phyloP scores from a whole-genome alignment of 768 basidiomycete genomes.

The Cantharellus anzutake region DNA sequence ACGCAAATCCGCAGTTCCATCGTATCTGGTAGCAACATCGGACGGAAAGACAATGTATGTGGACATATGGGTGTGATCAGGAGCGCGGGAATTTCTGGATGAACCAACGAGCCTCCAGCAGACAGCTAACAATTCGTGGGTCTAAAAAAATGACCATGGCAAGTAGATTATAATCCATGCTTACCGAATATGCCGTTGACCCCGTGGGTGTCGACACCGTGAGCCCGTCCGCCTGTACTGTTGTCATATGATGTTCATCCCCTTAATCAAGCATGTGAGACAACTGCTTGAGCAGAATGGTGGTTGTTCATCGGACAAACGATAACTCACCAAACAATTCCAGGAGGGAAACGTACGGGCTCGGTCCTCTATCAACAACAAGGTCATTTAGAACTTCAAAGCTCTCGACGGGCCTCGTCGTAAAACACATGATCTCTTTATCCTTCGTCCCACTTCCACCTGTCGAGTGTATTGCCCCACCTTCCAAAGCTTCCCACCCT shows the following conservation, averaged over 20 bases:
- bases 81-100: slow-evolving; percentile 93
- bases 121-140: slow-evolving; percentile 61
- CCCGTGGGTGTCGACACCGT: slow-evolving; percentile 93
- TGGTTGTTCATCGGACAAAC: background rate
- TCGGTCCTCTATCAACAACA: slow-evolving; percentile 94
- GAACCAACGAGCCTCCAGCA: slow-evolving; percentile 92
- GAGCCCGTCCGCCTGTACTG: slow-evolving; percentile 93
- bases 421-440: slow-evolving; percentile 96
- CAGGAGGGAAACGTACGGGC: slow-evolving; percentile 87
- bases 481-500: slow-evolving; percentile 95
- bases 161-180: slow-evolving; percentile 13
- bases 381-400: slow-evolving; percentile 96
- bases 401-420: slow-evolving; percentile 83
- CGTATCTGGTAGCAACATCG: slow-evolving; percentile 94
- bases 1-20: slow-evolving; percentile 98
- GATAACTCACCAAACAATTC: slow-evolving; percentile 76
- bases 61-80: slow-evolving; percentile 97
- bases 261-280: slow-evolving; percentile 27
- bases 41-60: slow-evolving; percentile 94
- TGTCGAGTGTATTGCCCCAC: slow-evolving; percentile 33
- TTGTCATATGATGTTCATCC: slow-evolving; percentile 98
- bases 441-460: slow-evolving; percentile 41
- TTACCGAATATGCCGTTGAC: slow-evolving; percentile 91
- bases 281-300: slow-evolving; percentile 2
- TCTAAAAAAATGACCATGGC: background rate